Evolutionary conservation across 2,329 filamentous ascomycete species (phyloP).

Genomic region (Trichophyton equinum): DNA sequence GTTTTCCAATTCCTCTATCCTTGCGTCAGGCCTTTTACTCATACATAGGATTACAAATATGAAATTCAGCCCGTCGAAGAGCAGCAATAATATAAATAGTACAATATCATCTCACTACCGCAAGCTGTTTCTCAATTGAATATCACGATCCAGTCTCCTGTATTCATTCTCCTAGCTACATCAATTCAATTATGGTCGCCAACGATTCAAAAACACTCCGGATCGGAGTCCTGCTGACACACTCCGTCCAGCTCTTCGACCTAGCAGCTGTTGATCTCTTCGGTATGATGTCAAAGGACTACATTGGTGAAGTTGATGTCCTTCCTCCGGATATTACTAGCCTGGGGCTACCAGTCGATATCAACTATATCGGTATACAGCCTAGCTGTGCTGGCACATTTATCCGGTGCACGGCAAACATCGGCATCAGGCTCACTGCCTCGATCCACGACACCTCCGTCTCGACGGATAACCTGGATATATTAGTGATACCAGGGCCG

Average conservation of each 20-base stretch:
- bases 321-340: slow-evolving; percentile 16
- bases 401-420: slow-evolving; percentile 17
- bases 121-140: not conserved
- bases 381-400: not conserved
- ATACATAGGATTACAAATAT: not conserved
- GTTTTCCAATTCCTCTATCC: not conserved
- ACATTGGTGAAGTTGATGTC: slow-evolving; percentile 19
- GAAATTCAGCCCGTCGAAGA: not conserved
- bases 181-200: slow-evolving; percentile 1
- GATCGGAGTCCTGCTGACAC: slow-evolving; percentile 27
- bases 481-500: slow-evolving; percentile 28
- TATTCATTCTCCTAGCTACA: too few relatives aligned
- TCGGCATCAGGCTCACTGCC: slow-evolving; percentile 21
- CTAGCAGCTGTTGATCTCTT: slow-evolving; percentile 28
- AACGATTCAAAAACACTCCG: slow-evolving; percentile 12
- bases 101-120: not conserved
- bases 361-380: slow-evolving; percentile 16
- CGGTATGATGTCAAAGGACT: slow-evolving; percentile 23
- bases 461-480: slow-evolving; percentile 25
- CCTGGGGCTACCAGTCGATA: slow-evolving; percentile 3
- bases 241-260: slow-evolving; percentile 29
- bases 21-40: not conserved
- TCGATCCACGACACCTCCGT: slow-evolving; percentile 20
- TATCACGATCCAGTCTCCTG: not conserved
- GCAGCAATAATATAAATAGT: not conserved